Evolutionary conservation across 106 monocot genomes (phyloP), one percentile per base, ranked within the genome.

Genomic region (Acanthochlamys bracteata): DNA sequence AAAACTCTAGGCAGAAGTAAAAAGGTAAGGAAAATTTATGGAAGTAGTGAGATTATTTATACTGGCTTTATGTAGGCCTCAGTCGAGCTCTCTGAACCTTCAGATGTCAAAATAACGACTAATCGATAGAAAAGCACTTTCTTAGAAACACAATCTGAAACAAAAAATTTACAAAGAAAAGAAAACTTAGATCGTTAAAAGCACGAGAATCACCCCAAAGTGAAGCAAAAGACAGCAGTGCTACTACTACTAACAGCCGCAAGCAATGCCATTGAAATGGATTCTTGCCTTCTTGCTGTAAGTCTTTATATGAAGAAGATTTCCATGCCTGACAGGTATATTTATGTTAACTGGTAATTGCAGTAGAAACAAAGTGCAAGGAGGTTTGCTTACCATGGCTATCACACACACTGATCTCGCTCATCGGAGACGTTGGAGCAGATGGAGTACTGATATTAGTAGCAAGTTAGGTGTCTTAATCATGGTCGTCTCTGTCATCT

Each of bases 401-500:
- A 83, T 93, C 53, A 93, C 79, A 19, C 86, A 84, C 54, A 70
- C 65, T 11, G 89, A 89, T 52, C 74, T 94, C 22, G 66, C 84
- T 3, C 19, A 20, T 65, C 77, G 69, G 66, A 56, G 52, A 21
- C 53, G 45, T 24, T 46, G 70, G 47, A 63, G 45, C 16, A 43
- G 56, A 33, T 46, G 73, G 47, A 66, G 39, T 15, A 51, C 59
- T 21, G 51, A 67, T 12, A 51, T 79, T 25, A 65, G 74, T 59
- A 68, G 81, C 61, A 65, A 54, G 41, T 64, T 79, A 4, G 76
- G 80, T 19, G 65, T 84, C 60, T 65, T 73, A 59, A 77, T 96
- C 39, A 84, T 90, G 33, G 78, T 71, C 40, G 62, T 90, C 64
- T 96, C 87, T 26, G 71, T 90, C 10, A 57, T 90, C 55, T 84